Evolutionary conservation across 2,329 filamentous ascomycete genomes (phyloP), one percentile per base, ranked within the genome.

Genomic region (Pyrenochaeta sp.): DNA sequence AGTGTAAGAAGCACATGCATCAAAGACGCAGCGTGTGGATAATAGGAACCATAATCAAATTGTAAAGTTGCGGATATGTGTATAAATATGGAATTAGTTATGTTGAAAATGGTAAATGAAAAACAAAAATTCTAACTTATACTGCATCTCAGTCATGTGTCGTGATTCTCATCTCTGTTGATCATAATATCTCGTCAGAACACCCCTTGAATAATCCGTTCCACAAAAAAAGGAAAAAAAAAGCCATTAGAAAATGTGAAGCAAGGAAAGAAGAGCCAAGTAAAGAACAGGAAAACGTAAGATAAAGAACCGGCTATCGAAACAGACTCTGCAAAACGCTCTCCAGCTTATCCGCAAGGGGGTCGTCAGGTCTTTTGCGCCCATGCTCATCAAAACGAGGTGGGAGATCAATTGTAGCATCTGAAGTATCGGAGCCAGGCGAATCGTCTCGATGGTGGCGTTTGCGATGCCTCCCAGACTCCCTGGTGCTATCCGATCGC

Each of bases 401-500:
- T 2, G 73, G 73, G 5, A 77, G 55, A 33, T 76, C 74, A 50
- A 76, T 69, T 1, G 74, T 77, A 9, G 60, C 65, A 39, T 70
- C 72, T 7, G 67, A 71, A 1, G 55, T 56, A 41, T 69, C 63
- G 4, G 71, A 74, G 18, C 48, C 67, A 7, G 67, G 60, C 12
- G 66, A 68, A 14, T 64, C 64, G 35, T 66, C 61, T 14, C 71
- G 62, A 14, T 60, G 47, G 32, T 58, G 53, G 7, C 63, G 61
- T 35, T 64, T 66, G 14, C 63, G 49, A 4, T 54, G 50, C 32
- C 61, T 55, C 1, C 58, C 59, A 7, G 58, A 63, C 21, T 63
- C 64, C 40, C 54, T 49, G 21, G 58, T 56, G 36, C 51, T 49
- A 17, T 61, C 58, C 14, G 54, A 63, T 30, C 53, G 54, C 14